phyloP scores from a whole-genome alignment of 2,329 filamentous ascomycete species.

The Colletotrichum godetiae region DNA sequence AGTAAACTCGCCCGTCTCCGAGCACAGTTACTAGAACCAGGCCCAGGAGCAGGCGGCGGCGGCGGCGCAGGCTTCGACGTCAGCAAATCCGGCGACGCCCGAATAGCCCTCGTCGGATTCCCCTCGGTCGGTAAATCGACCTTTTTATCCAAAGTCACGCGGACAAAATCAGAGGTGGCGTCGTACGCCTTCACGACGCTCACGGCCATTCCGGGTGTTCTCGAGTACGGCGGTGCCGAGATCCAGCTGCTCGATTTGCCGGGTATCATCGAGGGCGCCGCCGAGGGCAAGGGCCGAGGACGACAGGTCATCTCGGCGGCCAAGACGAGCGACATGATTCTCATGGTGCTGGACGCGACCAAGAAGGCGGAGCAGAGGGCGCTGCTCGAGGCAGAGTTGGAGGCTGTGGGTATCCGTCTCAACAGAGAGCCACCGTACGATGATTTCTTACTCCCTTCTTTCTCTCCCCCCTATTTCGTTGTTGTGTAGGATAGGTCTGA shows the following conservation, averaged over 20 bases:
- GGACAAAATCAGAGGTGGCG: conserved; percentile 95
- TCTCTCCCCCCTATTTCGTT: background rate
- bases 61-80: conserved; percentile 91
- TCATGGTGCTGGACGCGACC: conserved; percentile 97
- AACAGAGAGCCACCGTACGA: conserved; percentile 90
- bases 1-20: conserved; percentile 96
- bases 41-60: conserved; percentile 79
- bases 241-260: conserved; percentile 98
- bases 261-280: conserved; percentile 96
- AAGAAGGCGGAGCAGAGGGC: conserved; percentile 95
- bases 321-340: conserved; percentile 96
- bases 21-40: conserved; percentile 93
- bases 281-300: conserved; percentile 95
- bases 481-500: background rate
- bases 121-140: conserved; percentile 99
- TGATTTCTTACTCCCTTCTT: too few relatives aligned
- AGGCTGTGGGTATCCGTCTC: conserved; percentile 92
- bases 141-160: conserved; percentile 98
- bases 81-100: conserved; percentile 94
- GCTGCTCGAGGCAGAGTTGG: conserved; percentile 89
- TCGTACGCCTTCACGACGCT: conserved; percentile 98
- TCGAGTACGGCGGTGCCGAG: conserved; percentile 97
- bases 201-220: conserved; percentile 95
- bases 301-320: conserved; percentile 97
- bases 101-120: conserved; percentile 98